Percentiles rank a stretch among this genome's conserved stretches.
Evolutionary conservation across 345 rosid genomes (phyloP).

Genomic region (Dimocarpus longan): DNA sequence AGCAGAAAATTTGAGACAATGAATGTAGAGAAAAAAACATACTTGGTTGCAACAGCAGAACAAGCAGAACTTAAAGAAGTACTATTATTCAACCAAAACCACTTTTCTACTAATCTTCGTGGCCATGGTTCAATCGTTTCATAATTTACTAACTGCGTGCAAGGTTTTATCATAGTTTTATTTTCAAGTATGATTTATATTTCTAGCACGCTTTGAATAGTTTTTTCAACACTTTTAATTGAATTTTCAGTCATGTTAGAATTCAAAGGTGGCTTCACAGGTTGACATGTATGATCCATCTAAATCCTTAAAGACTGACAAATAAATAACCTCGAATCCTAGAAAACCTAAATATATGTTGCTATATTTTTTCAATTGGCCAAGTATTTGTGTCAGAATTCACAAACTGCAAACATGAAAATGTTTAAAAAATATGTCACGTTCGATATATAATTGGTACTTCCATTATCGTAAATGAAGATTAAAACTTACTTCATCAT

Average conservation of each 20-base stretch:
- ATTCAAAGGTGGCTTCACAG: too few relatives aligned
- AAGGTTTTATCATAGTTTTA: not conserved
- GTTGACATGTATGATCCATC: too few relatives aligned
- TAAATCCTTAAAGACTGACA: not conserved
- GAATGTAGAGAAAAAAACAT: not conserved
- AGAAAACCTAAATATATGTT: not conserved
- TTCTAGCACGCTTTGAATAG: not conserved
- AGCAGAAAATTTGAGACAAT: not conserved
- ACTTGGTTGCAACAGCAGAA: not conserved
- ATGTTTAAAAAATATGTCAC: not conserved
- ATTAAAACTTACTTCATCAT: conserved; percentile 69
- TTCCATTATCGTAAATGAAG: not conserved
- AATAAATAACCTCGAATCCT: not conserved
- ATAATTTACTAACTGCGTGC: not conserved
- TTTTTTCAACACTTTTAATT: too few relatives aligned
- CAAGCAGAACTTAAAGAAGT: not conserved
- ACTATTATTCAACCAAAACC: not conserved
- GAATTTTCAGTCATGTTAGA: not conserved
- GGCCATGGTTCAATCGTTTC: not conserved
- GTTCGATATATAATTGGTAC: not conserved
- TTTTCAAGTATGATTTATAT: not conserved
- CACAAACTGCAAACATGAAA: not conserved
- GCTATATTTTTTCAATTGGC: not conserved
- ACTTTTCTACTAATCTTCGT: not conserved
- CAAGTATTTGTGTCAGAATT: not conserved